phyloP scores from a whole-genome alignment of 371 early-diverging fungal species.

The Capillidium heterosporum region DNA sequence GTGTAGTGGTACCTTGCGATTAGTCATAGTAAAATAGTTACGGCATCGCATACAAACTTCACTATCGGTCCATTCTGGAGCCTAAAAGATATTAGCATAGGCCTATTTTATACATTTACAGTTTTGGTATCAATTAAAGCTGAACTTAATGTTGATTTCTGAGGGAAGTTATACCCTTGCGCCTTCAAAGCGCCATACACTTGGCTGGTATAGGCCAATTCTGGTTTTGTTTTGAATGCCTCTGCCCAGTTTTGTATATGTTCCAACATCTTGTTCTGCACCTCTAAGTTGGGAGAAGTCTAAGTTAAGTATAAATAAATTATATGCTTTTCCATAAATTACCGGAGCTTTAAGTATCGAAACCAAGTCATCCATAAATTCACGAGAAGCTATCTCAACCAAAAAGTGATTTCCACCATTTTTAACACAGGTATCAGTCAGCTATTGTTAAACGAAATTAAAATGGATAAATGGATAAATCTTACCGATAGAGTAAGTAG shows the following conservation, averaged over 20 bases:
- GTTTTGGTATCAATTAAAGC: constrained; percentile 47
- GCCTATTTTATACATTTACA: constrained; percentile 16
- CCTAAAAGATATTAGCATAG: constrained; percentile 20
- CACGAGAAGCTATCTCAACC: constrained; percentile 65
- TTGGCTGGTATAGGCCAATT: constrained; percentile 52
- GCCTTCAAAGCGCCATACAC: constrained; percentile 52
- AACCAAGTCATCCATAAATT: constrained; percentile 70
- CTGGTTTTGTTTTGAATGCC: constrained; percentile 50
- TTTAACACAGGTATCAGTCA: constrained; percentile 83
- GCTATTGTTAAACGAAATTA: constrained; percentile 16
- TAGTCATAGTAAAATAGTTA: constrained; percentile 71
- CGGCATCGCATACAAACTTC: constrained; percentile 84
- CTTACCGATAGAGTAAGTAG: constrained; percentile 63
- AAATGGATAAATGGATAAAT: background rate
- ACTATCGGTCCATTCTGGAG: constrained; percentile 91
- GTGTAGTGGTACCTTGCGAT: constrained; percentile 42
- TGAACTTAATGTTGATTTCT: constrained; percentile 24
- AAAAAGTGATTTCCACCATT: constrained; percentile 78
- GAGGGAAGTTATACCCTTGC: constrained; percentile 33
- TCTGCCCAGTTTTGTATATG: constrained; percentile 78
- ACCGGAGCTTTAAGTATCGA: constrained; percentile 40
- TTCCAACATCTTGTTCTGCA: constrained; percentile 42
- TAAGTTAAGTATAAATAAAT: background rate
- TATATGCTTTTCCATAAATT: constrained; percentile 6
- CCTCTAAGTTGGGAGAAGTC: constrained; percentile 13